Conservation (phyloP, 140 eudicot species). For the Bidens hawaiensis region DNA sequence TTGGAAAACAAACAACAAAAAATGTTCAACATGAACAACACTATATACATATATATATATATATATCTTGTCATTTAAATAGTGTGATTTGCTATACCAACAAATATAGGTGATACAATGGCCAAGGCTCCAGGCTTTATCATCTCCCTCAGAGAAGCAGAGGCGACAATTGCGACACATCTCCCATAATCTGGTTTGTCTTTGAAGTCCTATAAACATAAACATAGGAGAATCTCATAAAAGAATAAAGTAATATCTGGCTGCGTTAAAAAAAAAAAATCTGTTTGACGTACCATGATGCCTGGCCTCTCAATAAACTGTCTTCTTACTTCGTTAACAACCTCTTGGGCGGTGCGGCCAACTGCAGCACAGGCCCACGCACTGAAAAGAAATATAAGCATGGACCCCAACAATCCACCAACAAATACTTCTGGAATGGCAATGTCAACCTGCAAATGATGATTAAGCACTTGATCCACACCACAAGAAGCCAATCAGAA, state of each 20-base stretch:
- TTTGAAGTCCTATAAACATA: conserved; percentile 58
- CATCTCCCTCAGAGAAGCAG: conserved; percentile 98
- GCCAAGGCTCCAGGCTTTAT: conserved; percentile 98
- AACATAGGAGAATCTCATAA: conserved; percentile 2
- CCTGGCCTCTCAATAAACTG: conserved; percentile 98
- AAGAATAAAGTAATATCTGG: background rate
- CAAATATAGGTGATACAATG: conserved; percentile 70
- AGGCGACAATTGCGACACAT: conserved; percentile 94
- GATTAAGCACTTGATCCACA: background rate
- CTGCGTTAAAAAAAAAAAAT: background rate
- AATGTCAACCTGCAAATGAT: conserved; percentile 73
- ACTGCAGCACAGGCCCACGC: conserved; percentile 99
- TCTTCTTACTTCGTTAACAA: conserved; percentile 97
- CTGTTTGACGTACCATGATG: conserved; percentile 59
- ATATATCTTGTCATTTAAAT: too few species aligned
- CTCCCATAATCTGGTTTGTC: conserved; percentile 97
- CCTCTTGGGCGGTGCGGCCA: conserved; percentile 98
- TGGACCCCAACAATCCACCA: conserved; percentile 93
- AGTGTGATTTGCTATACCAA: too few species aligned
- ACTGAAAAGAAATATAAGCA: conserved; percentile 94
- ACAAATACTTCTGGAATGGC: conserved; percentile 97
- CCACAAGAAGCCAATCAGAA: conserved; percentile 9
- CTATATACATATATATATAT: too few species aligned
- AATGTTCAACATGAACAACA: background rate
- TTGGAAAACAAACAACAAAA: background rate